Conservation (phyloP, 192 early-diverging fungal species). For the Umbelopsis vinacea region DNA sequence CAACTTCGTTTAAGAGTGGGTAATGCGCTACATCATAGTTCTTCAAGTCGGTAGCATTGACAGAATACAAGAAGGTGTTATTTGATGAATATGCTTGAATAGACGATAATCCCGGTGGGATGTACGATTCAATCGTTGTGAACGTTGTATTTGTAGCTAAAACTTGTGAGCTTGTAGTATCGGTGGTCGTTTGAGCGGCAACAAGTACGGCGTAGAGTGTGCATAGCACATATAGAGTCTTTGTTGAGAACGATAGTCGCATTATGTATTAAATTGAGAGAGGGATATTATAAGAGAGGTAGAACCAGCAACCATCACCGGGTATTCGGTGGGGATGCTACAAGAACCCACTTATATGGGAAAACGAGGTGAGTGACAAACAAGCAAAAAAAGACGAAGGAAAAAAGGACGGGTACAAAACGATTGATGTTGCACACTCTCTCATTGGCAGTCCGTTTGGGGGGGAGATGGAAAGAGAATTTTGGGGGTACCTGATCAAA, state of each 20-base stretch:
- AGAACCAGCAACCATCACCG: background rate
- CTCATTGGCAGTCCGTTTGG: background rate
- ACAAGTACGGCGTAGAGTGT: background rate
- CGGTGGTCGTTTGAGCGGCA: background rate
- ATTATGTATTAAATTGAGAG: background rate
- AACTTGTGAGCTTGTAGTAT: background rate
- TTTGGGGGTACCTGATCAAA: background rate
- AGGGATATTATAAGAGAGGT: background rate
- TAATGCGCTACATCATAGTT: conserved; percentile 2
- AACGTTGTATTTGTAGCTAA: conserved; percentile 3
- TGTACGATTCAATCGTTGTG: background rate
- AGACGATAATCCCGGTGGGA: background rate
- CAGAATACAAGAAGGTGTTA: background rate
- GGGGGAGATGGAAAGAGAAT: background rate
- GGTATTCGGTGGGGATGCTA: background rate
- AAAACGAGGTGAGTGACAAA: background rate
- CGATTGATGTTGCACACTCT: background rate
- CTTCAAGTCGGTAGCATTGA: background rate
- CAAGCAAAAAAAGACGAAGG: background rate
- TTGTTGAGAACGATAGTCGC: background rate
- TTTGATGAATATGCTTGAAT: background rate
- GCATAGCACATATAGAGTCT: background rate
- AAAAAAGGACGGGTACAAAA: background rate
- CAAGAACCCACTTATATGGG: background rate
- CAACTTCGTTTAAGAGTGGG: background rate